These are phyloP conservation scores for Karstenula rhodostoma DNA, from an alignment of 2,329 filamentous ascomycete genomes.

Conservation along the genomic window DNA sequence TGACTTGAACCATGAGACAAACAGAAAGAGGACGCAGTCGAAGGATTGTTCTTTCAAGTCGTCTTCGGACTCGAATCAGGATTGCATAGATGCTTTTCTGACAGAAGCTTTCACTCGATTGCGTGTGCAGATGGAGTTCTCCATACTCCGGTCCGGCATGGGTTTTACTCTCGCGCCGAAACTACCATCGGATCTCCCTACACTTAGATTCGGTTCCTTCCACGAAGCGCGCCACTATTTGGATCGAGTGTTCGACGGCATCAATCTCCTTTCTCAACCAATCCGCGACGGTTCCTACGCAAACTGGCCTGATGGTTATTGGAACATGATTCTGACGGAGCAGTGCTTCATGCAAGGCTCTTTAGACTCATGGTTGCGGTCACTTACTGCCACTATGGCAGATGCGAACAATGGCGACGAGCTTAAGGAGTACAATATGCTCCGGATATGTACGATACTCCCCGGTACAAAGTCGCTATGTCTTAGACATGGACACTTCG, in stretches of 20 bases:
- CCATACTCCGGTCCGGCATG: neutral
- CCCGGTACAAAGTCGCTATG: too few relatives aligned
- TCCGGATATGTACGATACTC: too few relatives aligned
- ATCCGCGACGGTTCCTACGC: neutral
- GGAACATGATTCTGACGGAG: constrained; percentile 1
- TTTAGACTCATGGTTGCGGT: constrained; percentile 11
- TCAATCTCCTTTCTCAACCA: neutral
- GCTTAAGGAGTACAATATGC: constrained; percentile 12
- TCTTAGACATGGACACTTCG: too few relatives aligned
- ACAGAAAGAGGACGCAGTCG: neutral
- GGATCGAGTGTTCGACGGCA: constrained; percentile 4
- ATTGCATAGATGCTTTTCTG: neutral
- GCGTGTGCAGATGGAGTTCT: constrained; percentile 1
- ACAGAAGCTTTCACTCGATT: constrained; percentile 5
- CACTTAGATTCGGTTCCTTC: neutral
- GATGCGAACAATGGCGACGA: neutral
- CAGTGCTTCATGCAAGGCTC: constrained; percentile 9
- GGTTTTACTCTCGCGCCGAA: neutral
- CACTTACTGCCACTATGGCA: constrained; percentile 8
- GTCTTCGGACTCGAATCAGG: neutral
- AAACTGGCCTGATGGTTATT: neutral
- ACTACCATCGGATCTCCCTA: neutral
- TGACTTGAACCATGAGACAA: neutral
- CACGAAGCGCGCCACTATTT: constrained; percentile 15
- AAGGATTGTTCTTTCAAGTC: neutral